Evolutionary conservation across 2,329 filamentous ascomycete genomes (phyloP).

Genomic region (Fusarium veterinarium): DNA sequence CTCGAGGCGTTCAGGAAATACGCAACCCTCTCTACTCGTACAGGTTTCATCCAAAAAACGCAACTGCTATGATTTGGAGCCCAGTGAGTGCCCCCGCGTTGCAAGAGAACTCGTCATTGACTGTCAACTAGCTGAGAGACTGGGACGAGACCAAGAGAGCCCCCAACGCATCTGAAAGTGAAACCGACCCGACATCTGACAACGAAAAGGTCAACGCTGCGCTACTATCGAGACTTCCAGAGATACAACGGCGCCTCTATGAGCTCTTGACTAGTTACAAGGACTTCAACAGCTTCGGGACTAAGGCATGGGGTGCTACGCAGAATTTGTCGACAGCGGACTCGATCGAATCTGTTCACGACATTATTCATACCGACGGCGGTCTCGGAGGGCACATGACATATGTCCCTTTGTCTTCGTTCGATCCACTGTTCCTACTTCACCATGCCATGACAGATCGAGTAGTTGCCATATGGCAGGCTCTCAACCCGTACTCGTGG

Average conservation of each 20-base stretch:
- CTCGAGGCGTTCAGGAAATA: constrained; percentile 66
- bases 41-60: constrained; percentile 69
- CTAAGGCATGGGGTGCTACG: constrained; percentile 69
- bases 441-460: constrained; percentile 83
- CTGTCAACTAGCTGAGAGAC: constrained; percentile 60
- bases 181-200: constrained; percentile 60
- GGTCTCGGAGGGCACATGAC: constrained; percentile 75
- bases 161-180: constrained; percentile 53
- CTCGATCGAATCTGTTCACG: constrained; percentile 74
- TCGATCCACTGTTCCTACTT: constrained; percentile 83
- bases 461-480: constrained; percentile 81
- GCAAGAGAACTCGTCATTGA: not conserved
- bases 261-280: constrained; percentile 75
- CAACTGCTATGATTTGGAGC: constrained; percentile 66
- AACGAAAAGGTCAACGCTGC: constrained; percentile 66
- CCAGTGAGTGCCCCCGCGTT: constrained; percentile 62
- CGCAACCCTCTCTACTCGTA: constrained; percentile 72
- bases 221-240: constrained; percentile 58
- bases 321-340: constrained; percentile 64
- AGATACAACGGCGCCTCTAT: constrained; percentile 72
- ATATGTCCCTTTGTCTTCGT: constrained; percentile 77
- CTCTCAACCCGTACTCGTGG: constrained; percentile 75
- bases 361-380: constrained; percentile 69
- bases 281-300: constrained; percentile 76
- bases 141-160: constrained; percentile 72